Evolutionary conservation across 352 stramenopile species (phyloP), one percentile per base, ranked within the genome.

Genomic region (Pythium apleroticum): DNA sequence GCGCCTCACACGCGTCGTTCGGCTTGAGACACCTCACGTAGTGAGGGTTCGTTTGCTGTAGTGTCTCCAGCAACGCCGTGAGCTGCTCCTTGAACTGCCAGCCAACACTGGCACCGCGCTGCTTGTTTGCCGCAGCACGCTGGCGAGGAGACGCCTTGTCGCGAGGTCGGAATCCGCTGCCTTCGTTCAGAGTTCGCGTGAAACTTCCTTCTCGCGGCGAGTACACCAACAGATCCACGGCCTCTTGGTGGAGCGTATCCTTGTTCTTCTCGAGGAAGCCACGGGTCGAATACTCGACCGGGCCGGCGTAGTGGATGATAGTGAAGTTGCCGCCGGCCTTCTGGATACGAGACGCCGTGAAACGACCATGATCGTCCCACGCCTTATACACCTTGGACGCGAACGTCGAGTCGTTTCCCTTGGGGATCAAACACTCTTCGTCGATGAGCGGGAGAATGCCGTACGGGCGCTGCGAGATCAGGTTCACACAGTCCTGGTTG

Each of bases 11-110:
- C 1, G 74, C 37, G 12, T 97, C 88, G 66, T 97, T 97, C 4
- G 90, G 90, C 71, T 97, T 97, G 28, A 97, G 67, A 41, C 89
- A 97, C 27, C 90, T 83, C 27, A 97, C 89, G 56, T 97, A 97
- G 63, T 97, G 88, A 2, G 89, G 82, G 22, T 86, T 88, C 0
- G 86, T 93, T 31, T 81, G 66, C 35, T 86, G 74, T 7, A 96
- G 59, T 14, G 77, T 89, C 50, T 94, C 84, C 14, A 95, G 60
- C 57, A 95, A 70, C 5, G 79, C 80, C 4, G 78, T 87, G 4
- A 96, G 62, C 66, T 95, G 84, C 56, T 88, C 82, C 69, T 95
- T 92, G 67, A 97, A 97, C 63, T 93, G 82, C 39, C 92, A 68
- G 9, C 84, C 85, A n/a, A 95, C 87, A 57, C 85, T 95, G 5